These are phyloP conservation scores for Uronychia setigera DNA, from an alignment of 73 alveolate species.

Conservation along the genomic window DNA sequence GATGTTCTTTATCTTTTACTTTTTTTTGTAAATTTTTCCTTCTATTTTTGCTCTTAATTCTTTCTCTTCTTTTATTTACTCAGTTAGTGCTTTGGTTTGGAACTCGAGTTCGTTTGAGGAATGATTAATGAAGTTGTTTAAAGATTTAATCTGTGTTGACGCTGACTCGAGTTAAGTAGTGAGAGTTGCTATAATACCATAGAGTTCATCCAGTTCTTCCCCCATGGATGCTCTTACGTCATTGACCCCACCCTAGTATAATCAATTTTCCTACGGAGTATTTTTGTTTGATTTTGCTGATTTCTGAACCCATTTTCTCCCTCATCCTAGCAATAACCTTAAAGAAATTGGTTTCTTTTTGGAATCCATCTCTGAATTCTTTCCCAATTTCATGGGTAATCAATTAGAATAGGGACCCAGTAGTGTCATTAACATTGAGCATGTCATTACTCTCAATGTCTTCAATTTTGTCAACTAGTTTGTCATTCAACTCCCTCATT, in stretches of 20 bases:
- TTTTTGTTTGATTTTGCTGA: background rate
- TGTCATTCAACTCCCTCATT: too few relatives aligned
- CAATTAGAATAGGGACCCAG: too few relatives aligned
- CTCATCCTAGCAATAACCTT: too few relatives aligned
- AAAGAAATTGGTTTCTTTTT: too few relatives aligned
- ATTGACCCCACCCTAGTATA: background rate
- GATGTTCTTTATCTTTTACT: background rate
- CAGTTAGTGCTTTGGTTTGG: background rate
- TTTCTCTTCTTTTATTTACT: background rate
- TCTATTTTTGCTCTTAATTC: background rate
- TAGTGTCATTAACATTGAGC: too few relatives aligned
- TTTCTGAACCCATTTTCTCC: background rate
- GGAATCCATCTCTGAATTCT: too few relatives aligned
- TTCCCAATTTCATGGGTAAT: too few relatives aligned
- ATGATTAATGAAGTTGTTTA: background rate
- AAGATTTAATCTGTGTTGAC: background rate
- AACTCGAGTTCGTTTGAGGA: background rate
- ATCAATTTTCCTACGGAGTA: background rate
- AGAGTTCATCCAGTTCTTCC: background rate
- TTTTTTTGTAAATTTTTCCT: background rate
- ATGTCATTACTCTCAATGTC: too few relatives aligned
- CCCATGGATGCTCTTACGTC: background rate
- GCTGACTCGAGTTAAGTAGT: background rate
- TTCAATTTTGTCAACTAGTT: too few relatives aligned
- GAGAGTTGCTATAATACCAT: background rate